These are phyloP conservation scores for Fusarium sp. DNA, from an alignment of 2,329 filamentous ascomycete species.

Conservation along the genomic window DNA sequence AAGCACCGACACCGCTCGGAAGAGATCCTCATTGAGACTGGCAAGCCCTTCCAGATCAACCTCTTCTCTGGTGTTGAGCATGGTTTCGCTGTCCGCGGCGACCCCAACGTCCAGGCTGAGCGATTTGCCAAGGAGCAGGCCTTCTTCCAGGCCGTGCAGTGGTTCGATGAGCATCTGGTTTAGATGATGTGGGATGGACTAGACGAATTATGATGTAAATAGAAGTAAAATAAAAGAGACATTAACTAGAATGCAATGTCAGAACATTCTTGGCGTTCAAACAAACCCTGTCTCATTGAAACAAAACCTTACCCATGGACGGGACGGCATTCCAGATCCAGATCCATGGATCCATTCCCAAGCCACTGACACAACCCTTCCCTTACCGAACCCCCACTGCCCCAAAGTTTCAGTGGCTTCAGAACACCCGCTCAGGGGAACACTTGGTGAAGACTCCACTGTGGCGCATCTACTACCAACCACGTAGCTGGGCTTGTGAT, in stretches of 20 bases:
- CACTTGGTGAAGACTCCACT: conserved; percentile 26
- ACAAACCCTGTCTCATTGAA: conserved; percentile 22
- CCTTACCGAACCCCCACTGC: conserved; percentile 20
- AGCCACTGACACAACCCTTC: conserved; percentile 39
- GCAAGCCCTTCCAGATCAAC: conserved; percentile 75
- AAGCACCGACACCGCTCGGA: conserved; percentile 71
- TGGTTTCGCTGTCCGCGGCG: conserved; percentile 80
- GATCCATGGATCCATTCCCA: conserved; percentile 26
- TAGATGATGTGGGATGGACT: neutral
- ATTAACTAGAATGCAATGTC: neutral
- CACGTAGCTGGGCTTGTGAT: conserved; percentile 3
- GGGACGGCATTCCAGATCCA: conserved; percentile 27
- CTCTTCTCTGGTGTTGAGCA: conserved; percentile 79
- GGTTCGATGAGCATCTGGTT: conserved; percentile 73
- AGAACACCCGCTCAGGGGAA: conserved; percentile 34
- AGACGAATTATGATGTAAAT: conserved; percentile 12
- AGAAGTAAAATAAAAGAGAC: neutral
- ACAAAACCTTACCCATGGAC: conserved; percentile 12
- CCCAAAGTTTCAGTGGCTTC: conserved; percentile 41
- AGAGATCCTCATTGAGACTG: conserved; percentile 68
- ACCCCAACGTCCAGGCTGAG: conserved; percentile 65
- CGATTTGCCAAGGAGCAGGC: conserved; percentile 85
- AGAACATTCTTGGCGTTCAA: conserved; percentile 1
- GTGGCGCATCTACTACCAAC: conserved; percentile 35
- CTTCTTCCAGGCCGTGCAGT: conserved; percentile 81